Conservation (phyloP, 148 eudicot species). For the Nepenthes mirabilis region DNA sequence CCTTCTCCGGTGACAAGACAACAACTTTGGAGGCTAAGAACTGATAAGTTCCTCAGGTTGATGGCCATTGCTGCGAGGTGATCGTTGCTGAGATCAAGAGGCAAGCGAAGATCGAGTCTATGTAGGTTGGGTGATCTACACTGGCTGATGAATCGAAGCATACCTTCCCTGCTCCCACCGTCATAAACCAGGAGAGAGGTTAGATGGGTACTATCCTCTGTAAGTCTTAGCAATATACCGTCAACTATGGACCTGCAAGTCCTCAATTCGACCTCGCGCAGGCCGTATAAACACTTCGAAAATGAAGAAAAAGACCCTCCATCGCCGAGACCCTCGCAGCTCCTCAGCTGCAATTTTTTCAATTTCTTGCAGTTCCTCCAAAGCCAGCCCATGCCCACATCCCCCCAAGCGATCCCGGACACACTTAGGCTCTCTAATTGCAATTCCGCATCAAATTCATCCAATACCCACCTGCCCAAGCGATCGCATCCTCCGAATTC, state of each 20-base stretch:
- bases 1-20: slow-evolving; percentile 57
- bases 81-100: slow-evolving; percentile 45
- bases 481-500: neutral
- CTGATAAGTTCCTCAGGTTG: slow-evolving; percentile 20
- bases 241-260: slow-evolving; percentile 36
- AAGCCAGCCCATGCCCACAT: slow-evolving; percentile 31
- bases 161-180: slow-evolving; percentile 43
- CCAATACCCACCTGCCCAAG: neutral
- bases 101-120: slow-evolving; percentile 42
- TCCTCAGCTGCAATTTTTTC: slow-evolving; percentile 23
- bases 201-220: slow-evolving; percentile 22
- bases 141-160: slow-evolving; percentile 35
- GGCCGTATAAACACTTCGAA: slow-evolving; percentile 3
- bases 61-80: slow-evolving; percentile 29
- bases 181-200: slow-evolving; percentile 40
- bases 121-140: slow-evolving; percentile 11
- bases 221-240: slow-evolving; percentile 20
- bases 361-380: slow-evolving; percentile 41
- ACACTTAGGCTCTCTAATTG: slow-evolving; percentile 24
- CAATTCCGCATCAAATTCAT: slow-evolving; percentile 7
- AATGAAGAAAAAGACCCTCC: slow-evolving; percentile 21
- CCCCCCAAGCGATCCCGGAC: slow-evolving; percentile 22
- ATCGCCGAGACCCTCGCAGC: slow-evolving; percentile 49
- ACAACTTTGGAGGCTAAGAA: slow-evolving; percentile 39
- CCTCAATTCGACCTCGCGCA: slow-evolving; percentile 42